A percentile compares a stretch with the other conserved stretches of the same genome.
Evolutionary conservation across 2,329 filamentous ascomycete species (phyloP).

Genomic region (Didymellaceae sp.): DNA sequence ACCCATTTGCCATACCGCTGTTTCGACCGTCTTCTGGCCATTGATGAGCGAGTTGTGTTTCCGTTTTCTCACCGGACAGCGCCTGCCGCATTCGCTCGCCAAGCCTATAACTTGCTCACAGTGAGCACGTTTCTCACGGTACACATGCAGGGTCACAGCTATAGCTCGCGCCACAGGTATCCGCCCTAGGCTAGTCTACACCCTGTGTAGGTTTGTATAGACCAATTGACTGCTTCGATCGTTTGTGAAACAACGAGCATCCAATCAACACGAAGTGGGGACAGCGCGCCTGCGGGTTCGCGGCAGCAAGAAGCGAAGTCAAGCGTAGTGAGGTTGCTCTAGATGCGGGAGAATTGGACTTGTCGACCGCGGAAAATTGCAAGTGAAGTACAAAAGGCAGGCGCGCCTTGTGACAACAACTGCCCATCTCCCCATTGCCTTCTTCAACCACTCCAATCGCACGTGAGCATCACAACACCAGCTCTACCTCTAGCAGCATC

Average conservation of each 20-base stretch:
- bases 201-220: neutral
- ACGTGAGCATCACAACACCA: neutral
- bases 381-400: slow-evolving; percentile 6
- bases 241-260: neutral
- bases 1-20: neutral
- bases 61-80: slow-evolving; percentile 22
- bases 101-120: slow-evolving; percentile 35
- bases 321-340: slow-evolving; percentile 1
- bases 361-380: neutral
- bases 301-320: slow-evolving; percentile 11
- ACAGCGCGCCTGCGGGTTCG: neutral
- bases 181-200: slow-evolving; percentile 13
- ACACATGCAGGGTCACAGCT: slow-evolving; percentile 26
- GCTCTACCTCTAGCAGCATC: neutral
- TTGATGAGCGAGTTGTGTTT: slow-evolving; percentile 9
- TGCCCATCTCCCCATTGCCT: neutral
- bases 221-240: neutral
- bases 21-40: neutral
- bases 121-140: slow-evolving; percentile 30
- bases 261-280: slow-evolving; percentile 1
- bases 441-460: neutral
- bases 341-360: slow-evolving; percentile 4
- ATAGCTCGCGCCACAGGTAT: slow-evolving; percentile 35
- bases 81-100: slow-evolving; percentile 21
- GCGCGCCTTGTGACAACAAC: neutral